phyloP scores from a whole-genome alignment of 192 early-diverging fungal species.

The Physocladia obscura region DNA sequence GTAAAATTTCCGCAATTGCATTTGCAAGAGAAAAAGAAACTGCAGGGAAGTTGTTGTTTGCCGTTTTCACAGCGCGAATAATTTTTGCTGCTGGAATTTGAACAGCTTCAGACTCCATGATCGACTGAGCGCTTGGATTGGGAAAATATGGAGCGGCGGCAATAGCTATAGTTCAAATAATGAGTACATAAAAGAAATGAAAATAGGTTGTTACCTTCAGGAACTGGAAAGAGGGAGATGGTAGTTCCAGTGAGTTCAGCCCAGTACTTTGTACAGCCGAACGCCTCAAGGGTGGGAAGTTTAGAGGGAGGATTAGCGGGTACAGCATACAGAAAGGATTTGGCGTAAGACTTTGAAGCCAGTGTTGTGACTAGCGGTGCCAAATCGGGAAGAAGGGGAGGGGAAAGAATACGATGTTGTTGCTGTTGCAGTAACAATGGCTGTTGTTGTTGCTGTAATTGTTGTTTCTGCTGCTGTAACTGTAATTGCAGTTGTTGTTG shows the following conservation, averaged over 20 bases:
- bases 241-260: conserved; percentile 5
- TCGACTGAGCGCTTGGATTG: conserved; percentile 7
- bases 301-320: neutral
- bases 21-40: conserved; percentile 4
- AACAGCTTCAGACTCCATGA: conserved; percentile 22
- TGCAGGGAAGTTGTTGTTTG: neutral
- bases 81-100: neutral
- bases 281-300: neutral
- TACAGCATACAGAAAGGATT: conserved; percentile 4
- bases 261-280: conserved; percentile 25
- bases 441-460: no score
- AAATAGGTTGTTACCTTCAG: conserved; percentile 4
- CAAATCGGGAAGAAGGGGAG: conserved; percentile 6
- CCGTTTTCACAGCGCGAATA: neutral
- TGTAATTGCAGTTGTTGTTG: no score
- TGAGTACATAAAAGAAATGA: neutral
- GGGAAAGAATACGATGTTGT: no score
- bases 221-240: conserved; percentile 7
- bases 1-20: conserved; percentile 23
- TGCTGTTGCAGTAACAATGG: neutral
- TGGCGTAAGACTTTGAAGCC: conserved; percentile 3
- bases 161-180: neutral
- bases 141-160: conserved; percentile 16
- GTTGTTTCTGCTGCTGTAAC: no score
- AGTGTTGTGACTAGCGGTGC: conserved; percentile 10